Conservation (phyloP, 768 basidiomycete species). For the Ephemerocybe angulata region DNA sequence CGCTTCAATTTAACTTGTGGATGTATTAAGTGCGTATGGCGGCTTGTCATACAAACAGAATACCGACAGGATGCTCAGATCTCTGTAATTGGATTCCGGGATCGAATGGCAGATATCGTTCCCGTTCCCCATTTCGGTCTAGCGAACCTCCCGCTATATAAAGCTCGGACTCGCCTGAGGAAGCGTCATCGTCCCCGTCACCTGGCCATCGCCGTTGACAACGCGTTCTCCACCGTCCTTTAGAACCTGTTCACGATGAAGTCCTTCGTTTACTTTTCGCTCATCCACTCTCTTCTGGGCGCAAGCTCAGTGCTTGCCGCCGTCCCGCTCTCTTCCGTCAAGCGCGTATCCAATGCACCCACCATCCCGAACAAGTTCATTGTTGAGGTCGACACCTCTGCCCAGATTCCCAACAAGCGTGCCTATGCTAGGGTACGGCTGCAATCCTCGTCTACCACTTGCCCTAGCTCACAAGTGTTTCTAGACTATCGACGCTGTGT, state of each 20-base stretch:
- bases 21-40: no score
- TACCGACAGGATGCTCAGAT: no score
- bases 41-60: no score
- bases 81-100: no score
- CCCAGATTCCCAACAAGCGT: conserved; percentile 34
- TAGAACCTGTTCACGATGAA: conserved; percentile 28
- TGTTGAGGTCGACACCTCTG: conserved; percentile 47
- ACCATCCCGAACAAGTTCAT: conserved; percentile 40
- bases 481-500: conserved; percentile 51
- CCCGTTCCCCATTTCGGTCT: no score
- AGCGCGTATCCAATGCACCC: conserved; percentile 33
- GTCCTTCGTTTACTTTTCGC: conserved; percentile 23
- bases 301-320: conserved; percentile 25
- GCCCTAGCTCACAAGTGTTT: not conserved
- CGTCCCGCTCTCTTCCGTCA: conserved; percentile 35
- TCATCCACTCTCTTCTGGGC: conserved; percentile 23
- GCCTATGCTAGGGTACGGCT: conserved; percentile 25
- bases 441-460: not conserved
- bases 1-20: no score
- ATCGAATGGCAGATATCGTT: no score
- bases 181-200: no score
- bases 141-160: no score
- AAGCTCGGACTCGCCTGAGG: no score
- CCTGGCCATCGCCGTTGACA: not conserved
- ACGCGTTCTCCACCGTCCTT: not conserved